Percentiles rank a stretch among this genome's conserved stretches.
Conservation (phyloP, 805 yeast species). For the Ogataea naganishii region DNA sequence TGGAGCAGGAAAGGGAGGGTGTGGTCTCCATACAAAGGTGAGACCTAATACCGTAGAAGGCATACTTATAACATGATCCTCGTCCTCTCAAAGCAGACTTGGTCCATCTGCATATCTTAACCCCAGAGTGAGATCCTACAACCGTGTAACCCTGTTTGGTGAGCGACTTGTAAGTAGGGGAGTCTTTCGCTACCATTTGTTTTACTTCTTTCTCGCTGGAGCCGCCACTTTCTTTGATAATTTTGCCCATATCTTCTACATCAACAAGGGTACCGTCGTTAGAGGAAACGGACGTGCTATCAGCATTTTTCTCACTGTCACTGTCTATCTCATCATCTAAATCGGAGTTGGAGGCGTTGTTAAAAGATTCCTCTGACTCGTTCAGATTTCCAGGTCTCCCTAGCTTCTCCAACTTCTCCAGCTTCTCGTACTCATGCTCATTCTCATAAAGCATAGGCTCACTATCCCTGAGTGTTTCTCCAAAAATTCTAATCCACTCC, state of each 20-base stretch:
- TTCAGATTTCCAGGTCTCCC: slow-evolving; percentile 9
- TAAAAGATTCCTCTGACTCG: too few species aligned
- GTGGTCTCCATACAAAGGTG: slow-evolving; percentile 96
- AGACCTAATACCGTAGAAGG: slow-evolving; percentile 83
- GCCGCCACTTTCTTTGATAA: slow-evolving; percentile 24
- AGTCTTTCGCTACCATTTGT: slow-evolving; percentile 83
- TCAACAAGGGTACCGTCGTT: slow-evolving; percentile 52
- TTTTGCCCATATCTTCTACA: slow-evolving; percentile 80
- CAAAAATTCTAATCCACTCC: slow-evolving; percentile 61
- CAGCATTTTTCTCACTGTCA: slow-evolving; percentile 7
- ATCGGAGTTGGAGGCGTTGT: too few species aligned
- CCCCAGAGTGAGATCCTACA: slow-evolving; percentile 93
- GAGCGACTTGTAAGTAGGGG: slow-evolving; percentile 80
- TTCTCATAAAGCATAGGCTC: slow-evolving; percentile 54
- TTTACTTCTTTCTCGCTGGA: slow-evolving; percentile 33
- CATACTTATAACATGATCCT: slow-evolving; percentile 90
- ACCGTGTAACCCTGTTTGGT: slow-evolving; percentile 92
- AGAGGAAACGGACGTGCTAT: slow-evolving; percentile 15
- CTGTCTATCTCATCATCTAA: slow-evolving; percentile 3
- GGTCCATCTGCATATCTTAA: slow-evolving; percentile 93
- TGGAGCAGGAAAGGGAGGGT: slow-evolving; percentile 88
- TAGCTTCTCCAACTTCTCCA: slow-evolving; percentile 9
- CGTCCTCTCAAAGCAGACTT: slow-evolving; percentile 89
- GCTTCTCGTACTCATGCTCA: slow-evolving; percentile 26
- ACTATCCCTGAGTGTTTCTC: slow-evolving; percentile 56